Evolutionary conservation across 768 basidiomycete species (phyloP), one percentile per base, ranked within the genome.

Genomic region (Tricholoma sp.): DNA sequence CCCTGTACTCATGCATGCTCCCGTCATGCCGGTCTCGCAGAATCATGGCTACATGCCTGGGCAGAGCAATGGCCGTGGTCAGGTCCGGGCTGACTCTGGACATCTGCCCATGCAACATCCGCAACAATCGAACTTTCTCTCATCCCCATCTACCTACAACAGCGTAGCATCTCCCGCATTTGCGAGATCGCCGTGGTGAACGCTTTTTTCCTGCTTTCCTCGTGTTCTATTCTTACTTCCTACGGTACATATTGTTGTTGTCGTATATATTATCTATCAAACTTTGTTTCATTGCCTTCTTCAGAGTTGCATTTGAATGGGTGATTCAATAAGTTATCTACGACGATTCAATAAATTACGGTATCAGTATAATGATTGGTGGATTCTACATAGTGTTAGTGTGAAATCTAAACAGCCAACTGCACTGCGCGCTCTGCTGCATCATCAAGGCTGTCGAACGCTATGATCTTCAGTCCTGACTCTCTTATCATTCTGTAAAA

Each of bases 381-480:
- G 54, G 56, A 48, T 42, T 42, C 52, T 11, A 47, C 24, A 24
- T 24, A 18, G 31, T 48, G 20, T 48, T 36, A 36, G 31, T 62
- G 53, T 58, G 68, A 57, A 57, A 61, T 70, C 73, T 80, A 83
- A 67, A 67, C 69, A 53, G 88, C 87, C 49, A 91, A 70, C 70
- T 88, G 73, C 48, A 88, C 91, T 45, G 92, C 91, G 58, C 83
- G 80, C 67, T 86, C 79, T 15, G 91, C 93, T 57, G 96, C 96
- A 59, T 94, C 91, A 65, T 98, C 97, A 28, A 98, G 81, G 63
- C 86, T 84, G 63, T 98, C 96, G 70, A 91, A 95, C 34, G 97
- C 83, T 69, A 88, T 85, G 67, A 99, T 99, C 76, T 93, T 89
- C 62, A 98, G 74, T 28, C 94, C 94, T 33, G 92, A 95, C 44